These are phyloP conservation scores for Selaginella tamariscina DNA, from an alignment of 75 land plant species.

Conservation along the genomic window DNA sequence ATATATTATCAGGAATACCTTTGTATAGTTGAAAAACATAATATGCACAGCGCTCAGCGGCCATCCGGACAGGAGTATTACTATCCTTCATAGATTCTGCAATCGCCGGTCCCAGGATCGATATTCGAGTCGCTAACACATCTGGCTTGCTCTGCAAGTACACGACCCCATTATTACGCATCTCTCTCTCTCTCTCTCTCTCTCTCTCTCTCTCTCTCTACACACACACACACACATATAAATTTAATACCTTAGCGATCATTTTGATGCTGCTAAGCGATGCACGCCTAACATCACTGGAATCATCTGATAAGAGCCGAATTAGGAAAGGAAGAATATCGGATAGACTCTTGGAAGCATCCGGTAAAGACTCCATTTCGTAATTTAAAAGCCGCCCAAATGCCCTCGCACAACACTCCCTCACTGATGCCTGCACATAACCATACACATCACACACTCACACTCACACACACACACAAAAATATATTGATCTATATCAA, in stretches of 20 bases:
- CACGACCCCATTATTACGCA: background rate
- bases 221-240: background rate
- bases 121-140: conserved; percentile 21
- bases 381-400: conserved; percentile 56
- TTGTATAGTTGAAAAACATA: conserved; percentile 71
- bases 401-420: conserved; percentile 72
- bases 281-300: conserved; percentile 87
- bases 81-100: conserved; percentile 72
- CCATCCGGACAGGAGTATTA: conserved; percentile 84
- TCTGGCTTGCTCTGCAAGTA: conserved; percentile 48
- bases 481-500: too few species aligned
- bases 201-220: too few species aligned
- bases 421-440: conserved; percentile 83
- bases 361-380: conserved; percentile 26
- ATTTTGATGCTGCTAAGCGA: conserved; percentile 66
- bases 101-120: conserved; percentile 57
- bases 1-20: conserved; percentile 32
- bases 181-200: too few species aligned
- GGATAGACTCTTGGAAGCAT: conserved; percentile 17
- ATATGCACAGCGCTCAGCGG: conserved; percentile 86
- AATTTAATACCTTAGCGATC: conserved; percentile 48
- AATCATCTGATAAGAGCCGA: conserved; percentile 63
- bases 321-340: conserved; percentile 45
- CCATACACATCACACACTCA: background rate
- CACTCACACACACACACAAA: background rate